Conservation (phyloP, 148 eudicot genomes). For the Fagopyrum tataricum region DNA sequence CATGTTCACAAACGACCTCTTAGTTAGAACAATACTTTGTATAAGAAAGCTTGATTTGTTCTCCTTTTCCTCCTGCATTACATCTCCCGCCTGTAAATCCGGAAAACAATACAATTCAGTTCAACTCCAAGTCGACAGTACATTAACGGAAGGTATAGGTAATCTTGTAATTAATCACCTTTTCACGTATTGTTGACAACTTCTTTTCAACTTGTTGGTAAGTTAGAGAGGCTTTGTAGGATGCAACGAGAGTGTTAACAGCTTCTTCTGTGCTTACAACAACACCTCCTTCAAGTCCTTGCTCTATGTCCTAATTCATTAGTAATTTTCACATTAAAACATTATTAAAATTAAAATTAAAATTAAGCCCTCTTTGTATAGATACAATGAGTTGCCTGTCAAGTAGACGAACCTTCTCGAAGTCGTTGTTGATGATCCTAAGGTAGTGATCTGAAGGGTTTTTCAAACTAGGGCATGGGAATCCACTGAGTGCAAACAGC, state of each 20-base stretch:
- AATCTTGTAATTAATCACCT: slow-evolving; percentile 18
- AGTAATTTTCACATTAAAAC: too few species aligned
- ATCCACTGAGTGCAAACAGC: slow-evolving; percentile 51
- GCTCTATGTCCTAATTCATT: slow-evolving; percentile 30
- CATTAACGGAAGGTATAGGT: not conserved
- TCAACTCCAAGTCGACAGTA: not conserved
- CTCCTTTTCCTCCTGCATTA: slow-evolving; percentile 16
- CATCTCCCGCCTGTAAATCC: slow-evolving; percentile 26
- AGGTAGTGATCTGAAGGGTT: slow-evolving; percentile 73
- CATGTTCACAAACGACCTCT: slow-evolving; percentile 54
- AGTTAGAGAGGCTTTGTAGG: slow-evolving; percentile 35
- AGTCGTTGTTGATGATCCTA: slow-evolving; percentile 55
- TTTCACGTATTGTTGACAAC: slow-evolving; percentile 24
- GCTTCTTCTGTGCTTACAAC: slow-evolving; percentile 25
- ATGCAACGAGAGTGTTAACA: slow-evolving; percentile 26
- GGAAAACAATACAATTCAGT: not conserved
- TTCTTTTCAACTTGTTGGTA: slow-evolving; percentile 23
- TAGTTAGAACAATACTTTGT: slow-evolving; percentile 40
- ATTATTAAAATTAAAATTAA: too few species aligned
- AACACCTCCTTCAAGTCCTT: slow-evolving; percentile 19
- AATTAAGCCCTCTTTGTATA: not conserved
- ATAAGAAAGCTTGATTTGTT: slow-evolving; percentile 29
- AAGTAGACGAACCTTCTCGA: slow-evolving; percentile 34
- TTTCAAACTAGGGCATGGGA: slow-evolving; percentile 53
- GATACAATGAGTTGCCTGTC: too few species aligned